These are phyloP conservation scores for Phascolomyces articulosus DNA, from an alignment of 371 early-diverging fungal species.

Conservation along the genomic window DNA sequence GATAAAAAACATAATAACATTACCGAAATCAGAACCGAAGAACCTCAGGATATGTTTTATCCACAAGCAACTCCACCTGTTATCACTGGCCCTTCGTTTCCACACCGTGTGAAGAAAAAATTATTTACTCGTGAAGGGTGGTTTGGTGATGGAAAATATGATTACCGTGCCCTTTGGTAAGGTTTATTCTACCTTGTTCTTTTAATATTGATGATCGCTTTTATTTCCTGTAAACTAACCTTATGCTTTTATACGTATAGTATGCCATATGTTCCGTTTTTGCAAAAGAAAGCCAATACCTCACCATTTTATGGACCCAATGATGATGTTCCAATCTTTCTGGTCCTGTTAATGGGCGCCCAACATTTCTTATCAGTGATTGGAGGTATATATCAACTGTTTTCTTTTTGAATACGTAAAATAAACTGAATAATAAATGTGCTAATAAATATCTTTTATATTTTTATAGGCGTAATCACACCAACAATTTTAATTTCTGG, in stretches of 20 bases:
- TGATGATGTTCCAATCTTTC: constrained; percentile 31
- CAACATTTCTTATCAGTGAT: constrained; percentile 53
- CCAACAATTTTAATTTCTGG: constrained; percentile 54
- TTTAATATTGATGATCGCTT: too few relatives aligned
- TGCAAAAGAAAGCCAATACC: constrained; percentile 10
- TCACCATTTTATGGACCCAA: constrained; percentile 38
- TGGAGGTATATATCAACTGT: too few relatives aligned
- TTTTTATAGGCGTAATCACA: constrained; percentile 31
- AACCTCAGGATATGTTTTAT: constrained; percentile 16
- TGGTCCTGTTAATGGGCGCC: constrained; percentile 34
- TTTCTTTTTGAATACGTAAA: too few relatives aligned
- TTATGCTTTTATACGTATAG: too few relatives aligned
- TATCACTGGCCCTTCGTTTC: constrained; percentile 5
- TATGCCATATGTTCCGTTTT: constrained; percentile 33
- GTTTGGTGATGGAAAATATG: constrained; percentile 32
- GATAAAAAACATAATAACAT: constrained; percentile 6
- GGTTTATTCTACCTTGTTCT: too few relatives aligned
- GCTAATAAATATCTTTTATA: too few relatives aligned
- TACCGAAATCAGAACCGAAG: constrained; percentile 16
- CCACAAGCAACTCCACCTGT: constrained; percentile 11
- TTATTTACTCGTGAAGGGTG: constrained; percentile 25
- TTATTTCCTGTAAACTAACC: too few relatives aligned
- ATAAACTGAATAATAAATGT: too few relatives aligned
- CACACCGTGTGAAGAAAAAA: constrained; percentile 8
- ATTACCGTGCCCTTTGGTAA: constrained; percentile 37